Evolutionary conservation across 2,329 filamentous ascomycete species (phyloP).

Genomic region (Nemania sp.): DNA sequence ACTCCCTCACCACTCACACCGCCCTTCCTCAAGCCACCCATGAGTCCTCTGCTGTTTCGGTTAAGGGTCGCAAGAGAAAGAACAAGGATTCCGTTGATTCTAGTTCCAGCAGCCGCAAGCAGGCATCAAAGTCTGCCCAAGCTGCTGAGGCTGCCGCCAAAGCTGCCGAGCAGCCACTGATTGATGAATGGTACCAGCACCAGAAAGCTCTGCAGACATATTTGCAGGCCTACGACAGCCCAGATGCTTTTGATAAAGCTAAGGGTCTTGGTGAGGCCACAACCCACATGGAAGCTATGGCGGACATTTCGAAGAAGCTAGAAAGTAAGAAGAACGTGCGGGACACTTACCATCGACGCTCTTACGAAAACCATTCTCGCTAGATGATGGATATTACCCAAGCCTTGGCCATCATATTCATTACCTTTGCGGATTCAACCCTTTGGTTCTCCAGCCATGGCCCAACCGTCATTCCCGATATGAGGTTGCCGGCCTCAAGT

Average conservation of each 20-base stretch:
- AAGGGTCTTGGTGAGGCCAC: conserved; percentile 58
- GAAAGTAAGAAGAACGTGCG: conserved; percentile 42
- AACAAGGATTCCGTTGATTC: conserved; percentile 52
- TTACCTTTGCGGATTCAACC: conserved; percentile 13
- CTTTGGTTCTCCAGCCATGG: conserved; percentile 18
- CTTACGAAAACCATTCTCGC: conserved; percentile 44
- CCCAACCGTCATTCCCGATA: conserved; percentile 23
- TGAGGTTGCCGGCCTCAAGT: conserved; percentile 26
- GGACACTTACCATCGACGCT: conserved; percentile 41
- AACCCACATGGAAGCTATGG: conserved; percentile 56
- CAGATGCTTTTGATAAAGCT: conserved; percentile 57
- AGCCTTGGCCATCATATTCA: neutral
- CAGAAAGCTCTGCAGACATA: conserved; percentile 66
- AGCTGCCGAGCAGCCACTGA: conserved; percentile 48
- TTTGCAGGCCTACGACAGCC: conserved; percentile 54
- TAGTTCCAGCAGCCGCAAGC: conserved; percentile 52
- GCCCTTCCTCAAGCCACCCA: conserved; percentile 49
- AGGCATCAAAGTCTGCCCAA: conserved; percentile 48
- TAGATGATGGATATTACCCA: conserved; percentile 42
- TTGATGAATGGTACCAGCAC: conserved; percentile 64
- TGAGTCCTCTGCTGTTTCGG: conserved; percentile 39
- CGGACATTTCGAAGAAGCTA: conserved; percentile 52
- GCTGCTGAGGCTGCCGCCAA: conserved; percentile 41
- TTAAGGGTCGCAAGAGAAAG: conserved; percentile 64
- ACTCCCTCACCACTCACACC: conserved; percentile 35